Percentiles rank a stretch among this genome's conserved stretches.
Conservation (phyloP, 768 basidiomycete species). For the Hericium erinaceus region DNA sequence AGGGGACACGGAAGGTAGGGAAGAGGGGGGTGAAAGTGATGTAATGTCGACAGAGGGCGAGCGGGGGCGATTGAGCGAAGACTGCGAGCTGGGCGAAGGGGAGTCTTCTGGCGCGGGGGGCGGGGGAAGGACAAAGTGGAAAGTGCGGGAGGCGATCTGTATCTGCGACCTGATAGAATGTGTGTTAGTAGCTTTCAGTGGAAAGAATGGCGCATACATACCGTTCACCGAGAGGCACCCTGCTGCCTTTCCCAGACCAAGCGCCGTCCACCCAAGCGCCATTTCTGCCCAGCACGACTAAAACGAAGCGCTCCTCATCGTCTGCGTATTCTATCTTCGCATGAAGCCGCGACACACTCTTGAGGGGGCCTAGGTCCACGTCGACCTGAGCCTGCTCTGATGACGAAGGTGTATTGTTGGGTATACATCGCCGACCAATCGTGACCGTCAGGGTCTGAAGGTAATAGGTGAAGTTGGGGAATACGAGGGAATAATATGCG, state of each 20-base stretch:
- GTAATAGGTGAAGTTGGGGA: conserved; percentile 93
- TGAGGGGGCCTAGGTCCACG: conserved; percentile 90
- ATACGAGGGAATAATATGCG: conserved; percentile 90
- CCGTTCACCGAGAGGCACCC: conserved; percentile 82
- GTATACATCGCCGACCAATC: conserved; percentile 82
- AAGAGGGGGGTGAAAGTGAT: conserved; percentile 67
- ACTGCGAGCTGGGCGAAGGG: conserved; percentile 70
- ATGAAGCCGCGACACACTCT: conserved; percentile 95
- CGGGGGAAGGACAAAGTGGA: conserved; percentile 93
- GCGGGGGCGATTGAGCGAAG: conserved; percentile 51
- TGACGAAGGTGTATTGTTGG: conserved; percentile 47
- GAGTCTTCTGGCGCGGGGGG: conserved; percentile 72
- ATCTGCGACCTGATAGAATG: conserved; percentile 66
- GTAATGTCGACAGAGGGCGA: conserved; percentile 78
- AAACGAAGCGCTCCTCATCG: conserved; percentile 78
- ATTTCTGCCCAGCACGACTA: conserved; percentile 91
- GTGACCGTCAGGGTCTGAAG: conserved; percentile 91
- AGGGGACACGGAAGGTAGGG: conserved; percentile 68
- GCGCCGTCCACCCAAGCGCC: conserved; percentile 97
- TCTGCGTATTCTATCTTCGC: conserved; percentile 93
- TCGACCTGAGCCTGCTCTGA: conserved; percentile 55
- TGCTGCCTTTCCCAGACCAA: conserved; percentile 86
- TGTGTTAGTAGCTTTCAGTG: conserved; percentile 12
- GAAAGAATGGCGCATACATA: conserved; percentile 23
- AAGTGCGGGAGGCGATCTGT: conserved; percentile 94